Evolutionary conservation across 2,329 filamentous ascomycete genomes (phyloP).

Genomic region (Arthroderma sp.): DNA sequence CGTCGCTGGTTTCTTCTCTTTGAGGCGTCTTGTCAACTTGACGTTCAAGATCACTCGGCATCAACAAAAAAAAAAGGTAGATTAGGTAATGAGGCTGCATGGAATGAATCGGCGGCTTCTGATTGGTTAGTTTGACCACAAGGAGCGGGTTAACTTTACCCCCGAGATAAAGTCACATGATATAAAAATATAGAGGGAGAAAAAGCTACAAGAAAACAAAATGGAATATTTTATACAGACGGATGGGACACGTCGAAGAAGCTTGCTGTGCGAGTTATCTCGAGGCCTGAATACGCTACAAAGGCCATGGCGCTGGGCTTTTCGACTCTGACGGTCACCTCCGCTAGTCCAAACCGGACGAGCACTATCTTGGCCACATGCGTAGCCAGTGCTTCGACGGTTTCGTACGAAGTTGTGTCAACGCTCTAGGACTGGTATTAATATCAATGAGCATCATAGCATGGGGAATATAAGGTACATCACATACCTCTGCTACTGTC

Average conservation of each 20-base stretch:
- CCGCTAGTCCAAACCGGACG: slow-evolving; percentile 34
- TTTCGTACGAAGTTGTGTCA: slow-evolving; percentile 39
- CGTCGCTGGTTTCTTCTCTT: not conserved
- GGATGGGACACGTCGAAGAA: slow-evolving; percentile 25
- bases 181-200: not conserved
- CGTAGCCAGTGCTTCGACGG: slow-evolving; percentile 41
- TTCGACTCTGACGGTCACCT: slow-evolving; percentile 38
- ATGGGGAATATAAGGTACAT: not conserved
- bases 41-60: not conserved
- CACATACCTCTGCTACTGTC: not conserved
- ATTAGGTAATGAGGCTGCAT: not conserved
- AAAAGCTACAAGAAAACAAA: not conserved
- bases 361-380: slow-evolving; percentile 37
- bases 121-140: slow-evolving; percentile 4
- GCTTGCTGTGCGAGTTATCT: slow-evolving; percentile 35
- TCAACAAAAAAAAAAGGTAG: not conserved
- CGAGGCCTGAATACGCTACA: slow-evolving; percentile 38
- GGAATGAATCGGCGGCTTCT: not conserved
- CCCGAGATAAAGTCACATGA: not conserved
- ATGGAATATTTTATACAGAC: not conserved
- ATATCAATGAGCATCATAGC: no score
- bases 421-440: slow-evolving; percentile 25
- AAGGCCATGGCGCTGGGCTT: slow-evolving; percentile 42
- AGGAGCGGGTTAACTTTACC: not conserved
- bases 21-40: not conserved